Base-by-base conservation (phyloP, 169 alveolate species). In the Ichthyophthirius multifiliis region DNA sequence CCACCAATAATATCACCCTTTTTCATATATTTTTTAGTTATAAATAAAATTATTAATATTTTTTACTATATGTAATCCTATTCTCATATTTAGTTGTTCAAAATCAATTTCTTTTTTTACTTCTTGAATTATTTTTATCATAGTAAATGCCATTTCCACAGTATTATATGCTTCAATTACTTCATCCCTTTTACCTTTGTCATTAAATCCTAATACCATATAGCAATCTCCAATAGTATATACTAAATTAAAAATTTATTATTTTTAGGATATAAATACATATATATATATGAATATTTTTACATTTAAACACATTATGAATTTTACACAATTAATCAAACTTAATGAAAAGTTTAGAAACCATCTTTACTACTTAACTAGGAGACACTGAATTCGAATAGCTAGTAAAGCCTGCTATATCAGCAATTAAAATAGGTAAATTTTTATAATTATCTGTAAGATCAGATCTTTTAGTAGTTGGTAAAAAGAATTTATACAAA, bases 161-260 rank as follows among this genome's bases (percentile, higher is more conserved):
- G 77, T 65, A 34, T 79, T 79, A 31, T 80, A 62, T 20, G 83
- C 85, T 45, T 76, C 87, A 18, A 23, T 55, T n/a, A 64, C 83
- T 34, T 43, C 81, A 83, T 83, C 76, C 43, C 89, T 76, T 31
- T 62, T 74, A 41, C 46, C 37, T 32, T 77, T 83, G 41, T 83
- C 73, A 9, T 55, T 46, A 74, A 74, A 83, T 65, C 95, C 95
- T 88, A 91, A 83, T 10, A 87, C 95, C 32, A 91, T 93, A 77
- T 91, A 91, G 73, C 95, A 91, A 71, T 91, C 95, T 18, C 95
- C 95, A 7, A 91, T 91, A 4, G 95, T 91, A 55, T 91, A 91
- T 4, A 91, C 97, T 94, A 97, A 96, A 89, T 95, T 97, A 27
- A 97, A 96, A 27, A 98, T 97, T 77, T 96, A 93, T 73, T 94